Evolutionary conservation across 2,329 filamentous ascomycete species (phyloP), one percentile per base, ranked within the genome.

Genomic region (Trichoderma sp.): DNA sequence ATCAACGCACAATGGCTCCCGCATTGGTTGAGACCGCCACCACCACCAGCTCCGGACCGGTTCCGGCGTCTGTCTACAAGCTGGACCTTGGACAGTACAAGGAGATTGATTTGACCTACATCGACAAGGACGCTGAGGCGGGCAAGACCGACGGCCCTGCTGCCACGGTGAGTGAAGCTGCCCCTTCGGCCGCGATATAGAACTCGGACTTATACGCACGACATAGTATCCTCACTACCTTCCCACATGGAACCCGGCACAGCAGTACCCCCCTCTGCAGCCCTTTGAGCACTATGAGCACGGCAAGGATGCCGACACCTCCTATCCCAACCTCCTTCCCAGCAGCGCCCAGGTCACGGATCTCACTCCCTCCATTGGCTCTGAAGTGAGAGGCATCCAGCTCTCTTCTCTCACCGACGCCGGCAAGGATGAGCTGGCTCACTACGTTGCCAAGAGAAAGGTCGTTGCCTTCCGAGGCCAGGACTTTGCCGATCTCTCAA

Each of bases 401-500:
- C 82, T 95, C 35, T 92, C 88, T 80, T 84, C 86, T 71, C 84
- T 95, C 14, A 88, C 82, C 65, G 80, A 88, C 55, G 88, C 89
- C 19, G 91, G 89, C 66, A 93, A 93, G 76, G 90, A 94, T 74
- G 90, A 95, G 77, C 84, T 95, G 5, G 92, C 92, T 1, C 87
- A 90, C 27, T 89, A 91, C 72, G 90, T 94, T 13, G 89, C 92
- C 13, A 86, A 93, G 80, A 88, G 91, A 76, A 94, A 93, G 76
- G 91, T 94, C 6, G 91, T 93, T 19, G 88, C 90, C 37, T 94
- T 95, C 84, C 88, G 91, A 29, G 85, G 89, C 75, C 92, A 94
- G 76, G 90, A 94, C 77, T 89, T 91, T 72, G 88, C 88, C 49
- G 84, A 91, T 72, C 83, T 93, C 13, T 86, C 91, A 8, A 93